These are phyloP conservation scores for Leishmania amazonensis DNA, from an alignment of 208 protist species.

Conservation along the genomic window DNA sequence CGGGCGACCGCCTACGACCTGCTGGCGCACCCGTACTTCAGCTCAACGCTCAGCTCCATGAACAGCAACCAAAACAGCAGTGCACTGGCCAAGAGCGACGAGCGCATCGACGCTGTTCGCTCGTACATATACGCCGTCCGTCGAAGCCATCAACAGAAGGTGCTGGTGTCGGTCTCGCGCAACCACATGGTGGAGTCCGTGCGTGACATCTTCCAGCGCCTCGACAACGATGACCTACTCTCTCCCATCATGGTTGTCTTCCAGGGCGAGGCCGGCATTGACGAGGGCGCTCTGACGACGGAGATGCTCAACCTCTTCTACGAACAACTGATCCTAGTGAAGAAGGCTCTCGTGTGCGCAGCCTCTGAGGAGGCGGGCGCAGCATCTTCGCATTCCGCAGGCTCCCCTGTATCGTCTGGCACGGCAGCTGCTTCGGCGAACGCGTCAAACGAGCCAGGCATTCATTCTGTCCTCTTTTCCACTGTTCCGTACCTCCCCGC, in stretches of 20 bases:
- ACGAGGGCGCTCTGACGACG: constrained; percentile 69
- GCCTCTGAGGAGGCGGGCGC: constrained; percentile 15
- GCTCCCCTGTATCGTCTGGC: background rate
- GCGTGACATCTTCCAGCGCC: constrained; percentile 40
- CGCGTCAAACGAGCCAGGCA: background rate
- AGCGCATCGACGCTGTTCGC: constrained; percentile 59
- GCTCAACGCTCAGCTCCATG: constrained; percentile 27
- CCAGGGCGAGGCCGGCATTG: constrained; percentile 71
- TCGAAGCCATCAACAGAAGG: constrained; percentile 26
- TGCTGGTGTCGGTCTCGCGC: constrained; percentile 65
- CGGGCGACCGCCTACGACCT: constrained; percentile 52
- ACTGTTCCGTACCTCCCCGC: constrained; percentile 45
- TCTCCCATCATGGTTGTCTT: constrained; percentile 73
- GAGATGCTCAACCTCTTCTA: constrained; percentile 80
- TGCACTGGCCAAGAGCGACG: constrained; percentile 53
- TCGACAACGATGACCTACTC: constrained; percentile 47
- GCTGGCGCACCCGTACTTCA: constrained; percentile 74
- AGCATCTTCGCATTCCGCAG: background rate
- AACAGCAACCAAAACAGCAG: constrained; percentile 24
- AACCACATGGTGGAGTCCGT: constrained; percentile 75
- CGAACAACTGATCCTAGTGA: constrained; percentile 49
- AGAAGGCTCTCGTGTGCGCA: constrained; percentile 57
- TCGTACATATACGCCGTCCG: constrained; percentile 71
- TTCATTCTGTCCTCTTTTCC: constrained; percentile 22
- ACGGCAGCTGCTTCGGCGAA: background rate